Conservation (phyloP, 116 monocot genomes). For the Trichopus zeylanicus region DNA sequence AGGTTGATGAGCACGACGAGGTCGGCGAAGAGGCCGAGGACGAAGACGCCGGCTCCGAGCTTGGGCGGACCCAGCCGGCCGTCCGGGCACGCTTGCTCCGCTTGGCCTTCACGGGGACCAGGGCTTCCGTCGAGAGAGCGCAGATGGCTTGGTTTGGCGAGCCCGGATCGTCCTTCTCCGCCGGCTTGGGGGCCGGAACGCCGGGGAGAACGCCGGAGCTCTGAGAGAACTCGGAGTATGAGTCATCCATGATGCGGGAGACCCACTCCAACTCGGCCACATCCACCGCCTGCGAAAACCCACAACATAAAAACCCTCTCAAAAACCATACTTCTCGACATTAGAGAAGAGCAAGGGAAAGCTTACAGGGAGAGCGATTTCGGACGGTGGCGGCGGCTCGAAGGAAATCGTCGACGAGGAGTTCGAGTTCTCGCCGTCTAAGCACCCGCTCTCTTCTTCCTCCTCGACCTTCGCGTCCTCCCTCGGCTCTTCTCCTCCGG, state of each 20-base stretch:
- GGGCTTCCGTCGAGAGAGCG: conserved; percentile 20
- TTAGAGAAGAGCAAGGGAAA: background rate
- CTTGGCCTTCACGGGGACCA: conserved; percentile 31
- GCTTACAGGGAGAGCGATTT: conserved; percentile 8
- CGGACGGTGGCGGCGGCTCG: conserved; percentile 2
- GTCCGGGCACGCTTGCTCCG: conserved; percentile 39
- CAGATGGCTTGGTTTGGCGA: background rate
- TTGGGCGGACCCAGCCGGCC: conserved; percentile 5
- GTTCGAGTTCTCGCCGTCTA: conserved; percentile 3
- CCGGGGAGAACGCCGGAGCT: background rate
- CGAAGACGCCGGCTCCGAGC: conserved; percentile 4
- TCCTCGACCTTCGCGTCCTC: background rate
- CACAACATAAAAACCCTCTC: background rate
- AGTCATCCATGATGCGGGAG: conserved; percentile 41
- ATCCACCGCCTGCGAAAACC: conserved; percentile 18
- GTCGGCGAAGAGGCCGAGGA: conserved; percentile 6
- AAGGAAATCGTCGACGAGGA: conserved; percentile 12
- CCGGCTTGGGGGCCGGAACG: background rate
- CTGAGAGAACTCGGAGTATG: conserved; percentile 22
- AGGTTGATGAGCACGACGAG: conserved; percentile 4
- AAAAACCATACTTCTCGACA: background rate
- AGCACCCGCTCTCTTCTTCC: background rate
- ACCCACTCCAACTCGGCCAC: conserved; percentile 53
- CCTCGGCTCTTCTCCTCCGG: background rate
- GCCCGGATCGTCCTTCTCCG: background rate